phyloP scores from a whole-genome alignment of 345 rosid genomes.

The Salix caprea region DNA sequence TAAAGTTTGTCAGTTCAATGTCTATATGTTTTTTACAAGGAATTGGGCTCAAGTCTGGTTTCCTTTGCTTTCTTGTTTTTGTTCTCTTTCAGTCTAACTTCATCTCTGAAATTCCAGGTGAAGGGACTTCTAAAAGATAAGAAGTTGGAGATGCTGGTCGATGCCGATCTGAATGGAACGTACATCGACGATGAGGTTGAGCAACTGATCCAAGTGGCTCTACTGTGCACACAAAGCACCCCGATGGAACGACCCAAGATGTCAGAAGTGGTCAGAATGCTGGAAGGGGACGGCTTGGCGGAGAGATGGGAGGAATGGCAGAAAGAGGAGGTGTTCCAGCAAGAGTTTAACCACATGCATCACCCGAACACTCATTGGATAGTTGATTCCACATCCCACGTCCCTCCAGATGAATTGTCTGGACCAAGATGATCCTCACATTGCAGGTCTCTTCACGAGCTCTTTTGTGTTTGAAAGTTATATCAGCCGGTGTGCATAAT shows the following conservation, averaged over 20 bases:
- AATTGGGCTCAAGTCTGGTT: background rate
- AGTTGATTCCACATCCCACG: constrained; percentile 54
- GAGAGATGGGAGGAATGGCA: constrained; percentile 97
- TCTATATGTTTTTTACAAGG: background rate
- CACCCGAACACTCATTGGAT: constrained; percentile 49
- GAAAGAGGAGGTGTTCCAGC: constrained; percentile 66
- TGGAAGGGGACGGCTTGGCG: constrained; percentile 88
- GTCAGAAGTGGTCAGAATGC: constrained; percentile 92
- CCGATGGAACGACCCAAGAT: constrained; percentile 85
- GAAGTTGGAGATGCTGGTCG: constrained; percentile 70
- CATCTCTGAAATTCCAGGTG: constrained; percentile 48
- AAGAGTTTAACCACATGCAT: constrained; percentile 42
- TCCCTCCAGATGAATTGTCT: constrained; percentile 62
- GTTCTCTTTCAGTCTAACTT: background rate
- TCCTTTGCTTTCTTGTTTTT: background rate
- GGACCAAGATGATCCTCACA: constrained; percentile 67
- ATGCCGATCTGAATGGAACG: constrained; percentile 52
- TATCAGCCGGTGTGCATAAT: constrained; percentile 35
- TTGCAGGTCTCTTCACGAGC: background rate
- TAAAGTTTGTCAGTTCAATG: background rate
- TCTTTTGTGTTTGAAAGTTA: constrained; percentile 19
- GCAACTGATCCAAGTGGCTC: constrained; percentile 79
- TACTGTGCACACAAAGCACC: constrained; percentile 72
- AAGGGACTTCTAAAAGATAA: constrained; percentile 84
- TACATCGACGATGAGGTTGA: constrained; percentile 66